Conservation (phyloP, 1,284 basidiomycete genomes). For the Pseudozyma thailandica region DNA sequence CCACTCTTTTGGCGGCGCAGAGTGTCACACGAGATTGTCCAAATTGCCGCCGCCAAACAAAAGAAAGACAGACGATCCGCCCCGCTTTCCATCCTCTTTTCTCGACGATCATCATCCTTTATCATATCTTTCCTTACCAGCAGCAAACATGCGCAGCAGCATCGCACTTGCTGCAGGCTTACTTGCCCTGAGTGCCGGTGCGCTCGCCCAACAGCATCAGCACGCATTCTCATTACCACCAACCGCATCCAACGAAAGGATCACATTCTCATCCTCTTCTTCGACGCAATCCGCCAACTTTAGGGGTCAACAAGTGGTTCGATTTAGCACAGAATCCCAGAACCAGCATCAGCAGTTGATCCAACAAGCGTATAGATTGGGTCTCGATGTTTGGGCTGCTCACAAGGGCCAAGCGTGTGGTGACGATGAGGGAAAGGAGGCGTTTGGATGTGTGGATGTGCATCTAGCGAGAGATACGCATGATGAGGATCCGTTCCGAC, state of each 20-base stretch:
- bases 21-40: too few species aligned
- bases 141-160: constrained; percentile 25
- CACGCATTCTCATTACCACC: constrained; percentile 14
- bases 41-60: too few species aligned
- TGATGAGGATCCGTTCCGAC: constrained; percentile 13
- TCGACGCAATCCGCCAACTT: constrained; percentile 7
- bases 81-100: background rate
- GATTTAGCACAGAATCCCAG: constrained; percentile 27
- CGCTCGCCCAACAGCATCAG: constrained; percentile 12
- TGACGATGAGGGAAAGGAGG: background rate
- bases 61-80: too few species aligned
- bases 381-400: constrained; percentile 37
- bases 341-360: constrained; percentile 8
- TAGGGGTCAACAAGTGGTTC: constrained; percentile 29
- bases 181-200: constrained; percentile 3
- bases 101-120: background rate
- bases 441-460: constrained; percentile 37
- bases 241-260: constrained; percentile 1
- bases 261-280: constrained; percentile 18
- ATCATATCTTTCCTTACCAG: background rate
- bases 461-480: constrained; percentile 12
- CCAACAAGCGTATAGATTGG: constrained; percentile 7
- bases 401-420: constrained; percentile 20
- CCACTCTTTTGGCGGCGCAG: too few species aligned
- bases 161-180: constrained; percentile 15